phyloP scores from a whole-genome alignment of 495 filamentous ascomycete genomes.

The Apiosordaria backusii region DNA sequence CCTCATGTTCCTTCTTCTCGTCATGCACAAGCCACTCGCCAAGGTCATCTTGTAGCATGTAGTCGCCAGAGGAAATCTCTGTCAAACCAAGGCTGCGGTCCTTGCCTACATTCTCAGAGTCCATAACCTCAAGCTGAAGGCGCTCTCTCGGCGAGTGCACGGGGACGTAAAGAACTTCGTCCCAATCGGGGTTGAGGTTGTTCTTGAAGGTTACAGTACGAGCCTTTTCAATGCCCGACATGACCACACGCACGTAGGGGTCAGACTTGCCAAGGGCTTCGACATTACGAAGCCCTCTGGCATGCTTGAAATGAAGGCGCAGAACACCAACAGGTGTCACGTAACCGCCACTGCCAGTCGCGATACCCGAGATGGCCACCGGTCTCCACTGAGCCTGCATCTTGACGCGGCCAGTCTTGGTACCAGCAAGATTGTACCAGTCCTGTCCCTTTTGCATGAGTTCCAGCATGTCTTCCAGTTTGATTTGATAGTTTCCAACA shows the following conservation, averaged over 20 bases:
- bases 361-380: conserved; percentile 71
- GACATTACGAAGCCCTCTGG: conserved; percentile 78
- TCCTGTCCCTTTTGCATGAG: conserved; percentile 89
- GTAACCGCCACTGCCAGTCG: conserved; percentile 80
- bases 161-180: conserved; percentile 92
- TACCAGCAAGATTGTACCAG: conserved; percentile 87
- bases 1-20: conserved; percentile 58
- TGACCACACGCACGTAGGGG: conserved; percentile 81
- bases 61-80: conserved; percentile 74
- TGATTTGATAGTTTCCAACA: conserved; percentile 89
- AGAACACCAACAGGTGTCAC: conserved; percentile 90
- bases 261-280: conserved; percentile 97
- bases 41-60: conserved; percentile 68
- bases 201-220: conserved; percentile 94
- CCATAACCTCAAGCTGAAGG: conserved; percentile 90
- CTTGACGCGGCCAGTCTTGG: conserved; percentile 80
- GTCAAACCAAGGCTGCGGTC: conserved; percentile 80
- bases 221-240: conserved; percentile 84
- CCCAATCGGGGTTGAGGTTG: conserved; percentile 92
- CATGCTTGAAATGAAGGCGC: conserved; percentile 86
- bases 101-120: conserved; percentile 81
- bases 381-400: conserved; percentile 92
- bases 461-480: conserved; percentile 86
- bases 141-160: conserved; percentile 84
- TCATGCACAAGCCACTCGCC: conserved; percentile 83